phyloP scores from a whole-genome alignment of 495 filamentous ascomycete species.

The Aspergillus leporis region DNA sequence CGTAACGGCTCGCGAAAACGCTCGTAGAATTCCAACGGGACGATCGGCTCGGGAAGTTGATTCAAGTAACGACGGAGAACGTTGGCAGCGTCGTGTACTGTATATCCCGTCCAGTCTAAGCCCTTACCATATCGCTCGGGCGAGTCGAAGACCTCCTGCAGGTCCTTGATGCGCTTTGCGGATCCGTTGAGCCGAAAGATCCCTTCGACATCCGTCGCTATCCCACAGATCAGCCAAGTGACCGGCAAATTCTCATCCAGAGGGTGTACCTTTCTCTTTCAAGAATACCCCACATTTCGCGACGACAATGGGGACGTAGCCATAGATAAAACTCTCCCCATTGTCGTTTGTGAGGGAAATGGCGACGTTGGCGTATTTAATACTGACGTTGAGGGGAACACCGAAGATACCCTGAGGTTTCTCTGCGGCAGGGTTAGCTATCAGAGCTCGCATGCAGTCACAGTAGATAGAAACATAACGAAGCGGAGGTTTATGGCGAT shows the following conservation, averaged over 20 bases:
- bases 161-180: constrained; percentile 97
- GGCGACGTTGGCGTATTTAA: constrained; percentile 97
- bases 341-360: constrained; percentile 91
- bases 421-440: constrained; percentile 22
- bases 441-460: background rate
- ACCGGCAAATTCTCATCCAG: background rate
- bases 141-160: constrained; percentile 88
- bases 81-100: constrained; percentile 97
- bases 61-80: constrained; percentile 95
- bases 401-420: constrained; percentile 76
- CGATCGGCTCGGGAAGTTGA: constrained; percentile 90
- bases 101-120: constrained; percentile 95
- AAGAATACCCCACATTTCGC: constrained; percentile 97
- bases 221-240: constrained; percentile 2
- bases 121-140: constrained; percentile 97
- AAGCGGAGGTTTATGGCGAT: background rate
- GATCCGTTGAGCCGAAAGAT: constrained; percentile 97
- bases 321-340: constrained; percentile 95
- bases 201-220: constrained; percentile 94
- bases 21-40: constrained; percentile 92
- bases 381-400: constrained; percentile 90
- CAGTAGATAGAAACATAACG: background rate
- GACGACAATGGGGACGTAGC: constrained; percentile 97
- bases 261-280: constrained; percentile 87
- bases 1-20: constrained; percentile 83